Conservation (phyloP, 148 eudicot species). For the Dysphania ambrosioides region DNA sequence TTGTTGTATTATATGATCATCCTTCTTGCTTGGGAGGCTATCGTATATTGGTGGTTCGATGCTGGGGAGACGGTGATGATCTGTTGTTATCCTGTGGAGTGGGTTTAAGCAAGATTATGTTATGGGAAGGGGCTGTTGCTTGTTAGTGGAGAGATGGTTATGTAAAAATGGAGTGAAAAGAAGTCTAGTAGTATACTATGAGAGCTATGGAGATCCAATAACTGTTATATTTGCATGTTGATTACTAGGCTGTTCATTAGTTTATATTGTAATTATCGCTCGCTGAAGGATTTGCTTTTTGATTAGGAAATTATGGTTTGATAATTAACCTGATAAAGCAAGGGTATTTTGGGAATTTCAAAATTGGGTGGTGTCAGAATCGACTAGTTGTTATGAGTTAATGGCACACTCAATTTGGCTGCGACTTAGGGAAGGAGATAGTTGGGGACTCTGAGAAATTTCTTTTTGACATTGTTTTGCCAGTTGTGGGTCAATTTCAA, state of each 20-base stretch:
- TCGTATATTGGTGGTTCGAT: not conserved
- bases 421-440: too few species aligned
- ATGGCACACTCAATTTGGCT: too few species aligned
- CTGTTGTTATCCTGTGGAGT: too few species aligned
- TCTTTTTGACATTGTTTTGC: too few species aligned
- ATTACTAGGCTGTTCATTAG: not conserved
- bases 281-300: not conserved
- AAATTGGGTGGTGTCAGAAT: too few species aligned
- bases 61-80: not conserved
- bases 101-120: too few species aligned
- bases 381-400: too few species aligned
- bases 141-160: not conserved
- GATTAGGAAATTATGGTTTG: not conserved
- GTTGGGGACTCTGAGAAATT: too few species aligned
- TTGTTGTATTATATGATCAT: not conserved
- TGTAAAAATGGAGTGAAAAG: not conserved
- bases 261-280: not conserved
- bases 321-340: too few species aligned
- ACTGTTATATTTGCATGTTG: not conserved
- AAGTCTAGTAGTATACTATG: not conserved
- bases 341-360: too few species aligned
- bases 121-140: not conserved
- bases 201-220: not conserved
- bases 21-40: too few species aligned
- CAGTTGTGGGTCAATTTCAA: too few species aligned